phyloP scores from a whole-genome alignment of 2,329 filamentous ascomycete species.

The Verticillium albo-atrum region DNA sequence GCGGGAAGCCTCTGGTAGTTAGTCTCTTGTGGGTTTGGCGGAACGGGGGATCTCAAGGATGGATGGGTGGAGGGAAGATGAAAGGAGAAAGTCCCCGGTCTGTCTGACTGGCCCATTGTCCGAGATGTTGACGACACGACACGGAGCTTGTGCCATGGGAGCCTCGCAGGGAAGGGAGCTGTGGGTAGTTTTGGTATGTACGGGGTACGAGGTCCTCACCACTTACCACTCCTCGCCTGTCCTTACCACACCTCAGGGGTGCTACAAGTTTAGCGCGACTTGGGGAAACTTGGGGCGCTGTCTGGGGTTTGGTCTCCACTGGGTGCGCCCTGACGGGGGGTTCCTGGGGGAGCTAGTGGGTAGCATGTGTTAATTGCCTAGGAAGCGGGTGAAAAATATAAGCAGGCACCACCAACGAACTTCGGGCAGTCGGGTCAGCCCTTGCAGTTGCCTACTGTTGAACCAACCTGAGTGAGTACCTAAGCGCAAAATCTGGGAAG shows the following conservation, averaged over 20 bases:
- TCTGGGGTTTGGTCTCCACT: neutral
- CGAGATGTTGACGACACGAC: neutral
- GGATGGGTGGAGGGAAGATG: neutral
- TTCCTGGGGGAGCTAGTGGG: neutral
- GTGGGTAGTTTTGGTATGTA: too few species aligned
- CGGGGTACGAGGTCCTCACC: too few species aligned
- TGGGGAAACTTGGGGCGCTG: neutral
- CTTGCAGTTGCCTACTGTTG: neutral
- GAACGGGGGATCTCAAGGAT: too few species aligned
- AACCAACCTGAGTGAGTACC: too few species aligned
- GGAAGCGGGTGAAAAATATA: neutral
- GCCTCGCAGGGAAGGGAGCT: neutral
- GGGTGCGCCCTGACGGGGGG: neutral
- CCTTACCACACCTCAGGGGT: neutral
- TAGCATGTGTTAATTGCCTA: neutral
- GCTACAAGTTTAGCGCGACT: neutral
- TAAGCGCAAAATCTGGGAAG: too few species aligned
- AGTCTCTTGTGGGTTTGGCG: too few species aligned
- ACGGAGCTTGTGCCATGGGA: neutral
- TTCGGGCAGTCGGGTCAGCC: too few species aligned
- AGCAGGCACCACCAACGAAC: neutral
- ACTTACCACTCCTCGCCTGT: too few species aligned
- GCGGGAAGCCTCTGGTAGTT: too few species aligned
- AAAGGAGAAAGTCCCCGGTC: neutral
- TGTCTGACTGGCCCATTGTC: neutral